Base-by-base conservation (phyloP, 2,329 filamentous ascomycete genomes). In the Alternaria conjuncta region DNA sequence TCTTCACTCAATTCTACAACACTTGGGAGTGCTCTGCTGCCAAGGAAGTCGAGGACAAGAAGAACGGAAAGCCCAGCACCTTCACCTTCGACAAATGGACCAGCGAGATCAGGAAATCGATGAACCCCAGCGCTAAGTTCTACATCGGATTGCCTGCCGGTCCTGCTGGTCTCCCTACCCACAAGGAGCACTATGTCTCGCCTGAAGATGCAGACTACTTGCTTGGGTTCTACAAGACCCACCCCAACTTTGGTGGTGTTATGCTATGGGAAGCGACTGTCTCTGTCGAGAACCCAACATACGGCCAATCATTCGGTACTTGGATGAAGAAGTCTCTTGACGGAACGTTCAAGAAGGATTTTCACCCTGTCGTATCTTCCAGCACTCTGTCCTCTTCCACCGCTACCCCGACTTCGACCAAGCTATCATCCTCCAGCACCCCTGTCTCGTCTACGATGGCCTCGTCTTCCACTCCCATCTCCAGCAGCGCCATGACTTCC, bases 201-300 rank as follows among this genome's bases (percentile, higher is more conserved):
- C 21, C 21, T 23, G 4, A 5, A 5, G 21, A 87, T 62, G 85
- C 83, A 3, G 74, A 82, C 57, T 69, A 71, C 3, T 67, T 88
- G 56, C 75, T 88, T 23, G 81, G 80, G 64, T 72, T 71, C 36
- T 74, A 75, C 66, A 50, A 66, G 46, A 46, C 30, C 15, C 72
- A 78, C 2, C 60, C 78, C 21, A 77, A 75, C 2, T 89, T 89
- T 66, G 87, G 86, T 44, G 87, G 87, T 77, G 79, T 88, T 44
- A 89, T 88, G 86, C 73, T 89, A 6, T 89, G 85, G 85, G 86
- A 88, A 56, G 84, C 86, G 6, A 86, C 84, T 2, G 79, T 80
- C 11, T 82, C 82, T n/a, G 75, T 80, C 12, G 77, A 78, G 56
- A 87, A 87, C 70, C 59, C 75, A 13, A 79, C 82, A 57, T 80